A percentile compares a stretch with the other conserved stretches of the same genome.
Evolutionary conservation across 1,284 basidiomycete genomes (phyloP).

Genomic region (Pascua sp.): DNA sequence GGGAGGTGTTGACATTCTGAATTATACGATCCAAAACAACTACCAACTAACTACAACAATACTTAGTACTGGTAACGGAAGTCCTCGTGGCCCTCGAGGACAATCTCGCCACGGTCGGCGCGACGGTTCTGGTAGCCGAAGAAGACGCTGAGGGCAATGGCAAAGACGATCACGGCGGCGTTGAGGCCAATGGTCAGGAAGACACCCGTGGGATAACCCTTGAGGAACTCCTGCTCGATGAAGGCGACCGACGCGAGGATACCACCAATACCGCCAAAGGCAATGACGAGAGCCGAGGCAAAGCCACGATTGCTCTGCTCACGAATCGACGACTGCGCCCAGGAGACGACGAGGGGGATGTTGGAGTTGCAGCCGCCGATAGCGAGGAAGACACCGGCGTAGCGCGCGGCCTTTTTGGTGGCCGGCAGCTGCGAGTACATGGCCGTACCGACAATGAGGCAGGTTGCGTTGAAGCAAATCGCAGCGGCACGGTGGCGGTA

Average conservation of each 20-base stretch:
- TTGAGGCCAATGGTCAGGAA: slow-evolving; percentile 30
- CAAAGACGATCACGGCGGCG: slow-evolving; percentile 15
- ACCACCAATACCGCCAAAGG: slow-evolving; percentile 51
- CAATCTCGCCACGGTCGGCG: slow-evolving; percentile 2
- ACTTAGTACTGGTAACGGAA: slow-evolving; percentile 13
- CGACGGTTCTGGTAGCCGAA: slow-evolving; percentile 14
- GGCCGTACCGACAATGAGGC: slow-evolving; percentile 10
- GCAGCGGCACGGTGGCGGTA: slow-evolving; percentile 2
- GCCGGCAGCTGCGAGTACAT: slow-evolving; percentile 14
- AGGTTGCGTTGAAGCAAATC: slow-evolving; percentile 10
- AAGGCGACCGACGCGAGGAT: slow-evolving; percentile 46
- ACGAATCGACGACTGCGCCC: slow-evolving; percentile 49
- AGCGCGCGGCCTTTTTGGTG: slow-evolving; percentile 4
- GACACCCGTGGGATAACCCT: slow-evolving; percentile 23
- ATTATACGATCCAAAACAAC: too few species aligned
- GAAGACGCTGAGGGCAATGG: slow-evolving; percentile 13
- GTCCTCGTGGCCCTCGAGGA: slow-evolving; percentile 5
- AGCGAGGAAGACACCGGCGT: slow-evolving; percentile 46
- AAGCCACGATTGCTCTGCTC: slow-evolving; percentile 47
- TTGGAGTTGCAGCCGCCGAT: slow-evolving; percentile 40
- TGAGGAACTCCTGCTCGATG: slow-evolving; percentile 30
- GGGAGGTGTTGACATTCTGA: too few species aligned
- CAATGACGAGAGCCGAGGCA: slow-evolving; percentile 45
- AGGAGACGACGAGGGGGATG: slow-evolving; percentile 40
- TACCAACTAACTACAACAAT: too few species aligned